Base-by-base conservation (phyloP, 306 rosid genomes). In the Ormosia semicastrata region DNA sequence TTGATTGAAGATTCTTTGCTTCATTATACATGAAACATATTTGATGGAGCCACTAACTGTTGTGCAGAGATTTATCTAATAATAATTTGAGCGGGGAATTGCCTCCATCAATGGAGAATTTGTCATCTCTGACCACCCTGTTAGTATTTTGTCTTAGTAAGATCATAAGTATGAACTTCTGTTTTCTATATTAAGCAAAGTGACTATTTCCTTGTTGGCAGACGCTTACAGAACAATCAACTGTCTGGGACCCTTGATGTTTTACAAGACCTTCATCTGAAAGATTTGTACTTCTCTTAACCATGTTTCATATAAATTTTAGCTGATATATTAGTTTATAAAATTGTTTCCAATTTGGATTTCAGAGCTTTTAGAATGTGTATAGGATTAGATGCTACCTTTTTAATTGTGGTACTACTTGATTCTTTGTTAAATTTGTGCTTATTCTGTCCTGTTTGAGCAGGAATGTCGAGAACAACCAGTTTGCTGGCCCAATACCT, bases 381-480 rank as follows among this genome's bases (percentile, higher is more conserved):
- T 73, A 3, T 54, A 15, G 78, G 64, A 76, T 36, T 50, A 39
- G 32, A 64, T 70, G 52, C 57, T 68, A 40, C 56, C 76, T 81
- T 73, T 40, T 29, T 59, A 14, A 64, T 37, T 71, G 52, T 74
- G 56, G 4, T 34, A 3, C 53, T 9, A 13, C 60, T 77, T 78
- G 67, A 34, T 78, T 70, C 29, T 58, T 59, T 70, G 2, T 81
- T 60, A 60, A 72, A 44, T 41, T 73, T 57, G 4, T 78, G 75
- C 56, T 75, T 50, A 62, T 63, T 75, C 72, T 66, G 7, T 57
- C 76, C 56, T 83, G 75, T 80, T 77, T 85, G 89, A 82, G 79
- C 94, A 96, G 99, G 97, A 92, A 96, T 86, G 56, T 96, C 32
- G 97, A 92, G 87, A 81, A 93, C 85, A 96, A 96, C 71, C 92